Conservation (phyloP, 352 stramenopile species). For the Globisporangium paddicum region DNA sequence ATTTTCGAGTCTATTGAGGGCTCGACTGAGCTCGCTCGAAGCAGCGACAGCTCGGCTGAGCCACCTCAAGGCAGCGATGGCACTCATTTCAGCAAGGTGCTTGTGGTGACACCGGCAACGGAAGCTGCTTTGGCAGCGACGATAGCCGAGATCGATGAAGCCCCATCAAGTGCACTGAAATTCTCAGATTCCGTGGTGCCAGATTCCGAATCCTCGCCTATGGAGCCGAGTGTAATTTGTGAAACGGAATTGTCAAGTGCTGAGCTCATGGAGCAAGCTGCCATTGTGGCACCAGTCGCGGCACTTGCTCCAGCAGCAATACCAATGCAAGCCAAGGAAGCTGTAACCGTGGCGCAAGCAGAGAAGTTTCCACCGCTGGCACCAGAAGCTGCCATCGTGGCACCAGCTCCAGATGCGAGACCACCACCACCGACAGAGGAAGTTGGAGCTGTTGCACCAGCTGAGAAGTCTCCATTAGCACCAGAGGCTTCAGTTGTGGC, state of each 20-base stretch:
- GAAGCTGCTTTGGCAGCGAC: background rate
- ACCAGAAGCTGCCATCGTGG: background rate
- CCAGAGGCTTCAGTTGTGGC: no score
- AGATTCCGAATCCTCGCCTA: no score
- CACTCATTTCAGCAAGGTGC: background rate
- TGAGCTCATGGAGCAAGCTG: background rate
- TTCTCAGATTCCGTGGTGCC: no score
- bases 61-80: background rate
- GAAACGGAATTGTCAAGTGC: background rate
- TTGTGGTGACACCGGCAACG: background rate
- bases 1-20: background rate
- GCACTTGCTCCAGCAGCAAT: background rate
- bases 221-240: background rate
- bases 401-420: no score
- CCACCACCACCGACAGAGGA: no score
- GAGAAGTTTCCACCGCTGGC: background rate
- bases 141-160: no score
- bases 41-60: background rate
- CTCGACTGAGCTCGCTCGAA: background rate
- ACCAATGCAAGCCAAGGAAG: no score
- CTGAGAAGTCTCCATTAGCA: no score
- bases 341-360: background rate
- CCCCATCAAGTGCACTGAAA: no score
- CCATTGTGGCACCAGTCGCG: background rate
- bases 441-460: no score